phyloP scores from a whole-genome alignment of 2,329 filamentous ascomycete species.

The Ramularia endophylla region DNA sequence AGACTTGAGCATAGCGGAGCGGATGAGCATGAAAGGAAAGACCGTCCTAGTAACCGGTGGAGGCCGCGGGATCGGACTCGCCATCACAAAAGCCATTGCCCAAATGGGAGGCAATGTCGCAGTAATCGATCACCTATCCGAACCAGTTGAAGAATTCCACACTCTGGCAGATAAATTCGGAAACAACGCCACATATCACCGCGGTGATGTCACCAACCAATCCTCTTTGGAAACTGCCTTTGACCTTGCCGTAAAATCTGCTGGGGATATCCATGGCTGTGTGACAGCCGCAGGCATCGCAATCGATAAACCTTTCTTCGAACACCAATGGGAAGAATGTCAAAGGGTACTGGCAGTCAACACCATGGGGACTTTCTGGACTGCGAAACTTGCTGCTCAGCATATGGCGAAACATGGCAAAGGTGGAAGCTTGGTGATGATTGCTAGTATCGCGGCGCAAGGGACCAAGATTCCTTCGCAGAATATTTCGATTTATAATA shows the following conservation, averaged over 20 bases:
- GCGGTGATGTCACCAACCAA: constrained; percentile 32
- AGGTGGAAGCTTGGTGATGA: constrained; percentile 26
- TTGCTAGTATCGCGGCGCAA: constrained; percentile 27
- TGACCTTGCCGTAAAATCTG: constrained; percentile 6
- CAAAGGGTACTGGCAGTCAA: constrained; percentile 31
- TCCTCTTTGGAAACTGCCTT: constrained; percentile 9
- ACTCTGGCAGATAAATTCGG: constrained; percentile 49
- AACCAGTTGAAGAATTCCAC: constrained; percentile 12
- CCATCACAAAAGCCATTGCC: constrained; percentile 11
- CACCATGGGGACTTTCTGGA: constrained; percentile 29
- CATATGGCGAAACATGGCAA: constrained; percentile 27
- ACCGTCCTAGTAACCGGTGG: constrained; percentile 10
- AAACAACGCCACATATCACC: constrained; percentile 43
- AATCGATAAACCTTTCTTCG: constrained; percentile 13
- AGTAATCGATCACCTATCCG: constrained; percentile 52
- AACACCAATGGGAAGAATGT: constrained; percentile 18
- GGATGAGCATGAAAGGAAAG: constrained; percentile 6
- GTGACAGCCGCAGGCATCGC: constrained; percentile 17
- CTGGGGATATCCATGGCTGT: constrained; percentile 13
- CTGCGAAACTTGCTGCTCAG: constrained; percentile 28
- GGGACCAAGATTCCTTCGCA: constrained; percentile 21
- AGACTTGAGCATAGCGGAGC: constrained; percentile 6
- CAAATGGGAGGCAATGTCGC: constrained; percentile 44
- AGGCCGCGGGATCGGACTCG: constrained; percentile 9
- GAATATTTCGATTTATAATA: constrained; percentile 23